Conservation (phyloP, 2,329 filamentous ascomycete genomes). For the Macrophomina pseudophaseolina region DNA sequence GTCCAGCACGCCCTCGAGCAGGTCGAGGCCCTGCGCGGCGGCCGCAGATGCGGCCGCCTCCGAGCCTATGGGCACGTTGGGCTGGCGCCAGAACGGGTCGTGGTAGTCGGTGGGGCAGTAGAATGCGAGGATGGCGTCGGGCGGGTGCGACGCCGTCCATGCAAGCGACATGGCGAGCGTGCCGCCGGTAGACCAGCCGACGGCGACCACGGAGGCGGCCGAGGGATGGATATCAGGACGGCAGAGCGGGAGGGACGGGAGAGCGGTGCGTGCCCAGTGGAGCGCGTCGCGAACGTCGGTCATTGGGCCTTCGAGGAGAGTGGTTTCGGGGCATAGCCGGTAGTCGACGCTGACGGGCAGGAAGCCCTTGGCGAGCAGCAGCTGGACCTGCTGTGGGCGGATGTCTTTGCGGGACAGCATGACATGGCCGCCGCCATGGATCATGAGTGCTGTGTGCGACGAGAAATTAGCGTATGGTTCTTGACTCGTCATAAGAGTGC, state of each 20-base stretch:
- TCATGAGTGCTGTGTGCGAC: slow-evolving; percentile 43
- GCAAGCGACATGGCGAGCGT: slow-evolving; percentile 52
- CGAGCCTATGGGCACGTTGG: slow-evolving; percentile 31
- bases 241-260: slow-evolving; percentile 33
- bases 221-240: slow-evolving; percentile 33
- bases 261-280: slow-evolving; percentile 42
- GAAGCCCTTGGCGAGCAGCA: slow-evolving; percentile 46
- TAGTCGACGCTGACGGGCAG: slow-evolving; percentile 56
- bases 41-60: slow-evolving; percentile 4
- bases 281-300: slow-evolving; percentile 51
- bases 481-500: not conserved
- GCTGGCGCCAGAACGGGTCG: slow-evolving; percentile 28
- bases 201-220: slow-evolving; percentile 42
- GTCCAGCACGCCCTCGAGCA: not conserved
- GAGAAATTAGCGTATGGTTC: not conserved
- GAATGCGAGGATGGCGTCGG: slow-evolving; percentile 52
- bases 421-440: slow-evolving; percentile 51
- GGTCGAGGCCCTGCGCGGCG: not conserved
- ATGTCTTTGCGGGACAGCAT: slow-evolving; percentile 45
- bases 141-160: slow-evolving; percentile 46
- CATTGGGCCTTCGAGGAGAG: slow-evolving; percentile 52
- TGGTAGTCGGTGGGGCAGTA: slow-evolving; percentile 53
- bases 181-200: slow-evolving; percentile 59
- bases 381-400: slow-evolving; percentile 41
- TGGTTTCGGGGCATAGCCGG: slow-evolving; percentile 54